Evolutionary conservation across 805 yeast genomes (phyloP).

Genomic region (Kuraishia floccosa): DNA sequence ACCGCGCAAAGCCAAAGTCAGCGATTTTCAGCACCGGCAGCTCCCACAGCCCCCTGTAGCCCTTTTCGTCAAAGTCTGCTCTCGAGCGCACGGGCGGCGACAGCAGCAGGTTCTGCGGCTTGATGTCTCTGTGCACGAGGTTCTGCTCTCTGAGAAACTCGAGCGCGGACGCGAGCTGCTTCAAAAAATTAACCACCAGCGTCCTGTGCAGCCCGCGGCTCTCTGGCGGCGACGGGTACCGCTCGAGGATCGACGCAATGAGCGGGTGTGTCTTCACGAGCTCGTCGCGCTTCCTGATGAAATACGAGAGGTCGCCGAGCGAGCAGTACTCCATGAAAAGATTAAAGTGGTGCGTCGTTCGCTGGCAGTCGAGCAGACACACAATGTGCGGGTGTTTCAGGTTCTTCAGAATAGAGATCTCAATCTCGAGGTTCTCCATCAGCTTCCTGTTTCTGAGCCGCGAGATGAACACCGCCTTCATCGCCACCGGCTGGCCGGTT

Average conservation of each 20-base stretch:
- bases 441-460: conserved; percentile 78
- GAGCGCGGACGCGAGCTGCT: conserved; percentile 79
- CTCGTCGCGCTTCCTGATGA: conserved; percentile 69
- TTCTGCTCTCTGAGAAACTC: conserved; percentile 72
- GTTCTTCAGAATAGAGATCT: conserved; percentile 78
- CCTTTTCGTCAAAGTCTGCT: conserved; percentile 40
- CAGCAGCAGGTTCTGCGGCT: conserved; percentile 78
- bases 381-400: conserved; percentile 93
- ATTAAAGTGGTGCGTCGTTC: conserved; percentile 68
- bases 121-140: conserved; percentile 87
- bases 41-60: conserved; percentile 75
- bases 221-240: conserved; percentile 73
- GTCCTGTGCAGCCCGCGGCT: conserved; percentile 73
- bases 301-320: conserved; percentile 83
- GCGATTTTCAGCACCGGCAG: conserved; percentile 89
- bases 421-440: conserved; percentile 84
- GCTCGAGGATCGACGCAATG: conserved; percentile 59
- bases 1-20: conserved; percentile 95
- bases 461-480: conserved; percentile 77
- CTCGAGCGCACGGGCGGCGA: conserved; percentile 72
- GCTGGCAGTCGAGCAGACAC: conserved; percentile 69
- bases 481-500: conserved; percentile 61
- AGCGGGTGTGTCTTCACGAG: conserved; percentile 67
- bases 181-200: conserved; percentile 72
- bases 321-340: conserved; percentile 95